A percentile compares a stretch with the other conserved stretches of the same genome.
These are phyloP conservation scores for Ballota nigra DNA, from an alignment of 257 asterid genomes.

Conservation along the genomic window DNA sequence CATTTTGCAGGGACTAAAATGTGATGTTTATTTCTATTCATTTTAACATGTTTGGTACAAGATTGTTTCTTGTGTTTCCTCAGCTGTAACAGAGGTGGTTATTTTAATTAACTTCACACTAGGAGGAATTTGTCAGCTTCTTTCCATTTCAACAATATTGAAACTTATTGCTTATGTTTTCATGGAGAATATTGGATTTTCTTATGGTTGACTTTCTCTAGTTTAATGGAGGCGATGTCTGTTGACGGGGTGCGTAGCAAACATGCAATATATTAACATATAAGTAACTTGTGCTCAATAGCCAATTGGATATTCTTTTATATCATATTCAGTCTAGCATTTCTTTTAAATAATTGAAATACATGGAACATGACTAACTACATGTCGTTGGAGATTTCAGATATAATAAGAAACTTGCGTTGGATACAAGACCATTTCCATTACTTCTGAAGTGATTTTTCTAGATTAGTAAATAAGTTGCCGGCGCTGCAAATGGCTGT, in stretches of 20 bases:
- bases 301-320: neutral
- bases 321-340: neutral
- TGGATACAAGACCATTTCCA: neutral
- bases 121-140: neutral
- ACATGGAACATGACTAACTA: neutral
- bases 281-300: neutral
- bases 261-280: neutral
- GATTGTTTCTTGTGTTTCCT: slow-evolving; percentile 16
- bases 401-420: neutral
- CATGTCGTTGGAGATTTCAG: neutral
- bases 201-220: slow-evolving; percentile 1
- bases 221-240: slow-evolving; percentile 17
- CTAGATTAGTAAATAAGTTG: neutral
- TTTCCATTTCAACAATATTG: neutral
- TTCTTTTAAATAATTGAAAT: neutral
- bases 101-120: neutral
- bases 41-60: neutral
- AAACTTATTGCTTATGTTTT: neutral
- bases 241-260: slow-evolving; percentile 2
- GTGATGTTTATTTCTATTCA: neutral
- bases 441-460: neutral
- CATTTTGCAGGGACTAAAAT: slow-evolving; percentile 54
- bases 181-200: neutral
- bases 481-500: slow-evolving; percentile 8
- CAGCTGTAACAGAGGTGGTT: neutral